Evolutionary conservation across 129 eudicot genomes (phyloP).

Genomic region (Artemisia tridentata): DNA sequence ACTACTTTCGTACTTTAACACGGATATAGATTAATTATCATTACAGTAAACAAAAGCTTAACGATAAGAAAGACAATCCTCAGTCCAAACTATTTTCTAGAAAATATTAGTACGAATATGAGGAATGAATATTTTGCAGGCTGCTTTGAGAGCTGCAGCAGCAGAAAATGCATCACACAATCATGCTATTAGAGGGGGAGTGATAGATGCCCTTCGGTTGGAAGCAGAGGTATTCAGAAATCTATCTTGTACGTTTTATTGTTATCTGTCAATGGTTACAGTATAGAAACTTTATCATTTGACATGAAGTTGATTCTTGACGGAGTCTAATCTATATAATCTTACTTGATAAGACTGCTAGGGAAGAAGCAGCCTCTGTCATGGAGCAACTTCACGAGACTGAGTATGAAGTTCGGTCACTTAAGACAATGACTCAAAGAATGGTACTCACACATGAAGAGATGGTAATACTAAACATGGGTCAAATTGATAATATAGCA

Average conservation of each 20-base stretch:
- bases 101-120: slow-evolving; percentile 1
- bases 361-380: slow-evolving; percentile 64
- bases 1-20: no score
- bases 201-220: slow-evolving; percentile 53
- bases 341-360: slow-evolving; percentile 52
- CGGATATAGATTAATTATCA: no score
- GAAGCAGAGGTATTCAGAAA: slow-evolving; percentile 66
- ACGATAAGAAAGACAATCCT: no score
- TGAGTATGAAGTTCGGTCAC: slow-evolving; percentile 56
- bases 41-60: background rate
- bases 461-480: slow-evolving; percentile 52
- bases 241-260: slow-evolving; percentile 35
- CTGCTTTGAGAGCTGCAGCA: slow-evolving; percentile 62
- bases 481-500: background rate
- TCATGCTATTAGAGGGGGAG: slow-evolving; percentile 55
- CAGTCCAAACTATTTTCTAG: background rate
- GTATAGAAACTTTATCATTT: slow-evolving; percentile 2
- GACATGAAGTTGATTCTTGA: slow-evolving; percentile 21
- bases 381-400: slow-evolving; percentile 57
- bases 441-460: slow-evolving; percentile 77
- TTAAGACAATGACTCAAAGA: slow-evolving; percentile 62
- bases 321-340: slow-evolving; percentile 14
- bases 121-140: slow-evolving; percentile 40
- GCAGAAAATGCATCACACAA: slow-evolving; percentile 40
- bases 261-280: slow-evolving; percentile 3